Evolutionary conservation across 2,329 filamentous ascomycete species (phyloP).

Genomic region (Chaetomium globosum): DNA sequence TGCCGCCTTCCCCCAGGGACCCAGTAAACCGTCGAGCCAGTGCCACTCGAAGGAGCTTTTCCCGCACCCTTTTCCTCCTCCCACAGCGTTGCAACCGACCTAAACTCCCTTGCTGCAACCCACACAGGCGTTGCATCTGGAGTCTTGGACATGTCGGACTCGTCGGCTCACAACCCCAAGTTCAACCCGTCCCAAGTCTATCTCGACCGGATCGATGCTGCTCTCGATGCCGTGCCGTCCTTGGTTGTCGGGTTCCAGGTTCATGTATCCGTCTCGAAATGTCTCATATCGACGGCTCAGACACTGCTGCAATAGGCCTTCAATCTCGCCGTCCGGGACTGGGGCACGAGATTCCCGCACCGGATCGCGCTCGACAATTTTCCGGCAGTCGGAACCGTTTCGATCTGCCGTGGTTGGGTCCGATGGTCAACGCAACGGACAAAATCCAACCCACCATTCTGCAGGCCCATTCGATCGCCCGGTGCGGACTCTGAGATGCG

Average conservation of each 20-base stretch:
- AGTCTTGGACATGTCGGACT: background rate
- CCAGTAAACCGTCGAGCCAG: background rate
- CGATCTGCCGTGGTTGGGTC: slow-evolving; percentile 25
- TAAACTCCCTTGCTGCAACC: background rate
- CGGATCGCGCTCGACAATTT: slow-evolving; percentile 18
- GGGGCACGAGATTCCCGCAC: slow-evolving; percentile 24
- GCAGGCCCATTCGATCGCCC: slow-evolving; percentile 10
- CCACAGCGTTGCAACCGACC: slow-evolving; percentile 9
- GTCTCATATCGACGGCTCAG: background rate
- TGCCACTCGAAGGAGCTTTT: slow-evolving; percentile 5
- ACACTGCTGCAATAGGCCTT: slow-evolving; percentile 4
- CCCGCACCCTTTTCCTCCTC: background rate
- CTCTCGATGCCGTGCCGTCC: background rate
- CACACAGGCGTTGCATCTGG: background rate
- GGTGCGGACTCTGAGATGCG: slow-evolving; percentile 17
- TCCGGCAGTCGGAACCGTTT: slow-evolving; percentile 24
- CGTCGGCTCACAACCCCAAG: background rate
- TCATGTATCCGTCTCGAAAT: background rate
- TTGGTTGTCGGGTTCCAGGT: background rate
- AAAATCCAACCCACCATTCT: slow-evolving; percentile 12
- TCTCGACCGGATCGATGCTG: slow-evolving; percentile 20
- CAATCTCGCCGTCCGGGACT: slow-evolving; percentile 27
- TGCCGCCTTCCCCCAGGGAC: background rate
- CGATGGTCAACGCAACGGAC: slow-evolving; percentile 7
- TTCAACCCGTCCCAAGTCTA: slow-evolving; percentile 2